Evolutionary conservation across 768 basidiomycete species (phyloP).

Genomic region (Termitomyces sp.): DNA sequence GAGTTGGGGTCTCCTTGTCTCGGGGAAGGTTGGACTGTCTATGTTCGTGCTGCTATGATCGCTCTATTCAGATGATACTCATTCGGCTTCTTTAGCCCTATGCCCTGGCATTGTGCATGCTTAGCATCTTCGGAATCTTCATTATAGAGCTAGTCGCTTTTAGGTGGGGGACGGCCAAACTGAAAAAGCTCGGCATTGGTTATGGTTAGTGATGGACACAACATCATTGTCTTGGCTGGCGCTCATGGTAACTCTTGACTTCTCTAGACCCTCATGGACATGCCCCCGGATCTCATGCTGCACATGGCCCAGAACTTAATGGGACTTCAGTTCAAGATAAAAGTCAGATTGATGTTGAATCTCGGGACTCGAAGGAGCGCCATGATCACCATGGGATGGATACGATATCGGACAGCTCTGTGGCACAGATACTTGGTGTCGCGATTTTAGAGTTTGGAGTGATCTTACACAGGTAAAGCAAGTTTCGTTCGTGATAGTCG

Average conservation of each 20-base stretch:
- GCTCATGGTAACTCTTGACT: not conserved
- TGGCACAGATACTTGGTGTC: conserved; percentile 78
- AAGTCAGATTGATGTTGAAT: conserved; percentile 22
- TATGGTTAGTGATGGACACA: conserved; percentile 40
- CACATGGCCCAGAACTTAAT: conserved; percentile 61
- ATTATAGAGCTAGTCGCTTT: conserved; percentile 82
- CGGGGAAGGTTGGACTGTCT: conserved; percentile 58
- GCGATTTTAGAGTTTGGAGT: conserved; percentile 95
- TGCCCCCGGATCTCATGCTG: conserved; percentile 47
- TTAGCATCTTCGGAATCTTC: conserved; percentile 81
- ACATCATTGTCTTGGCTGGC: not conserved
- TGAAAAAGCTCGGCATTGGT: conserved; percentile 56
- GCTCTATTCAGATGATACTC: not conserved
- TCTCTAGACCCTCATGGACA: conserved; percentile 64
- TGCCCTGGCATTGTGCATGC: conserved; percentile 72
- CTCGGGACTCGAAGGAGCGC: not conserved
- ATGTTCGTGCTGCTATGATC: conserved; percentile 43
- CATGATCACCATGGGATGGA: not conserved
- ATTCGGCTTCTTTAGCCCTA: conserved; percentile 51
- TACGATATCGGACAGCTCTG: conserved; percentile 31
- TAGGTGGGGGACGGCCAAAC: conserved; percentile 74
- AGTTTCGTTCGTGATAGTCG: not conserved
- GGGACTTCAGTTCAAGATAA: conserved; percentile 12
- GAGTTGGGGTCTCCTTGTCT: conserved; percentile 71
- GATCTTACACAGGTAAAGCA: conserved; percentile 62